Conservation (phyloP, 192 early-diverging fungal species). For the Coemansia furcata region DNA sequence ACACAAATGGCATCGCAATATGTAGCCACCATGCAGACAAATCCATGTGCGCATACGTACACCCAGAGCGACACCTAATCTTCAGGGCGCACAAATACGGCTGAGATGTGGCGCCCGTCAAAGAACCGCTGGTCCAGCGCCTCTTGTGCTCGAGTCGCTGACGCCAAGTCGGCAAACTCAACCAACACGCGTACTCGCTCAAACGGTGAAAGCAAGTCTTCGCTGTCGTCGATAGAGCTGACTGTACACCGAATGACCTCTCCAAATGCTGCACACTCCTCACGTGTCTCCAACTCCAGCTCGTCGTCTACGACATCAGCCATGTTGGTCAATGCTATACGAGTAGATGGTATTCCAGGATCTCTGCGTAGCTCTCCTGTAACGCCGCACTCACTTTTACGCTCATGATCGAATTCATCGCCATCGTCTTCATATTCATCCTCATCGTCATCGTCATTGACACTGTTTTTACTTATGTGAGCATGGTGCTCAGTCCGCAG, state of each 20-base stretch:
- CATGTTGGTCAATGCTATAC: slow-evolving; percentile 35
- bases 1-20: not conserved
- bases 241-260: slow-evolving; percentile 17
- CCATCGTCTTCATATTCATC: not conserved
- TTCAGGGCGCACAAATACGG: slow-evolving; percentile 15
- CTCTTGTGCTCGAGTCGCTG: slow-evolving; percentile 23
- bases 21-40: not conserved
- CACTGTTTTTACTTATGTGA: not conserved
- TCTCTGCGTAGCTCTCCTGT: not conserved
- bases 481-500: not conserved
- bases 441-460: not conserved
- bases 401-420: not conserved
- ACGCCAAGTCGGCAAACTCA: slow-evolving; percentile 26
- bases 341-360: slow-evolving; percentile 19
- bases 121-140: slow-evolving; percentile 39
- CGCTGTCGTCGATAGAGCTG: not conserved
- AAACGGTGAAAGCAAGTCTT: slow-evolving; percentile 5
- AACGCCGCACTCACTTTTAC: not conserved
- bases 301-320: slow-evolving; percentile 33
- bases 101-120: slow-evolving; percentile 39
- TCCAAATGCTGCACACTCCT: slow-evolving; percentile 42
- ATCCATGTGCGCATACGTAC: not conserved
- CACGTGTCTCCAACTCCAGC: slow-evolving; percentile 30
- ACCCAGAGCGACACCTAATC: not conserved
- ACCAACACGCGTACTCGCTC: slow-evolving; percentile 29